Percentiles rank a stretch among this genome's conserved stretches.
These are phyloP conservation scores for Venturia effusa DNA, from an alignment of 2,329 filamentous ascomycete species.

Conservation along the genomic window DNA sequence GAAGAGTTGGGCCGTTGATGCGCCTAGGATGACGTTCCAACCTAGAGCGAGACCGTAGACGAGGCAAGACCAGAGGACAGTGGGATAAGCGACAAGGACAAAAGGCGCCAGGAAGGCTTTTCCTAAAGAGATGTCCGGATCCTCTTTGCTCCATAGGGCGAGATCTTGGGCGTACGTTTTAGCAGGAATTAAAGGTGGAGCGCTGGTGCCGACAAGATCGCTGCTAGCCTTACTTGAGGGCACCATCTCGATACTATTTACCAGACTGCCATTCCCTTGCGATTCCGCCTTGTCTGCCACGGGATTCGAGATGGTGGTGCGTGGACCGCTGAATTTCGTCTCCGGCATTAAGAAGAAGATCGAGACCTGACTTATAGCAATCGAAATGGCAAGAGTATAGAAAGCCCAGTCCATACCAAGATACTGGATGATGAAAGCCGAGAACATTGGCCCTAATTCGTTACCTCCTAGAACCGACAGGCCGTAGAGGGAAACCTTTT, in stretches of 20 bases:
- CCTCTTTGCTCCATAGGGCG: conserved; percentile 14
- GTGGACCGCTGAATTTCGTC: conserved; percentile 23
- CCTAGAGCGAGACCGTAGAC: conserved; percentile 18
- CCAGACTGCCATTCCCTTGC: not conserved
- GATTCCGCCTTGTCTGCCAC: not conserved
- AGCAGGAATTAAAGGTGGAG: conserved; percentile 8
- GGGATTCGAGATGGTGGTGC: conserved; percentile 11
- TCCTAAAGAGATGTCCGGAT: conserved; percentile 17
- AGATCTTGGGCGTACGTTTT: conserved; percentile 13
- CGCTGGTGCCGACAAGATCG: not conserved
- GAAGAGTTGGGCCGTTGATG: conserved; percentile 20
- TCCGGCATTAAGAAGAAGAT: conserved; percentile 28
- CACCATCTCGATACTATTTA: not conserved
- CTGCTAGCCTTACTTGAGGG: not conserved
- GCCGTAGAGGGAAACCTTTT: conserved; percentile 29
- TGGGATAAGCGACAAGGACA: conserved; percentile 18
- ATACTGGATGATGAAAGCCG: conserved; percentile 29
- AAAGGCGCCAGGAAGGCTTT: conserved; percentile 15
- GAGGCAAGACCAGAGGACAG: conserved; percentile 19
- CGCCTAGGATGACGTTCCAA: conserved; percentile 22
- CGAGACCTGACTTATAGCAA: conserved; percentile 24
- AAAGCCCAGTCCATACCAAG: conserved; percentile 32
- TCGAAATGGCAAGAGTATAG: conserved; percentile 24
- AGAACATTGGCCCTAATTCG: conserved; percentile 28
- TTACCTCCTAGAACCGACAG: conserved; percentile 31